Percentiles rank a stretch among this genome's conserved stretches.
phyloP scores from a whole-genome alignment of 179 eudicot species.

The Patellifolia procumbens region DNA sequence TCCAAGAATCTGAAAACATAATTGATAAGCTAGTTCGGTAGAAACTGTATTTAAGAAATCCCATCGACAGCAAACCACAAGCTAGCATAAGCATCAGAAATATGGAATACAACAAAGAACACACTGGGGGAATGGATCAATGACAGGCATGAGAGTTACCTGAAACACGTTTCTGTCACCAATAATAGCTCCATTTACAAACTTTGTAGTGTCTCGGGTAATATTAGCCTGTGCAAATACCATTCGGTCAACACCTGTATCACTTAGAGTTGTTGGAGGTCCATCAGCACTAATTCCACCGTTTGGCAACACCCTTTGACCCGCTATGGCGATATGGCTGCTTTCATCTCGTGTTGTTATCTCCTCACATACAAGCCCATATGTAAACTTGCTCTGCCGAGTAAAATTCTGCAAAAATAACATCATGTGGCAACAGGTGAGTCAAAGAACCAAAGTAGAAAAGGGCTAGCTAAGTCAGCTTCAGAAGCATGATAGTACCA shows the following conservation, averaged over 20 bases:
- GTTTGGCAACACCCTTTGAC: slow-evolving; percentile 87
- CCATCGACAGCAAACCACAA: not conserved
- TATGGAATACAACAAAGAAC: not conserved
- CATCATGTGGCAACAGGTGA: not conserved
- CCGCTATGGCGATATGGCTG: slow-evolving; percentile 71
- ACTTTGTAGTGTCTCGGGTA: slow-evolving; percentile 90
- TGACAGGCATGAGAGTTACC: slow-evolving; percentile 39
- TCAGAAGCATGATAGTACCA: not conserved
- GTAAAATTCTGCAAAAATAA: slow-evolving; percentile 65
- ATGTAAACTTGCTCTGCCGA: slow-evolving; percentile 92
- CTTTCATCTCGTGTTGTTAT: slow-evolving; percentile 89
- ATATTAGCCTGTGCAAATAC: slow-evolving; percentile 91
- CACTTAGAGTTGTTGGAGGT: slow-evolving; percentile 97
- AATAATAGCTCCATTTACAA: slow-evolving; percentile 91
- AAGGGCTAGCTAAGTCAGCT: not conserved
- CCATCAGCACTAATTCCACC: slow-evolving; percentile 97
- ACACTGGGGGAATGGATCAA: not conserved
- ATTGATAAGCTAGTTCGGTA: not conserved
- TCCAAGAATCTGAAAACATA: not conserved
- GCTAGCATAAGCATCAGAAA: not conserved
- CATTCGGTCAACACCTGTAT: slow-evolving; percentile 91
- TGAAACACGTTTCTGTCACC: slow-evolving; percentile 97
- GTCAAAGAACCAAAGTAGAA: not conserved
- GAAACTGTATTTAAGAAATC: not conserved
- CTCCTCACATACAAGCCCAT: slow-evolving; percentile 96